phyloP scores from a whole-genome alignment of 2,329 filamentous ascomycete species.

The Fusarium nodosum region DNA sequence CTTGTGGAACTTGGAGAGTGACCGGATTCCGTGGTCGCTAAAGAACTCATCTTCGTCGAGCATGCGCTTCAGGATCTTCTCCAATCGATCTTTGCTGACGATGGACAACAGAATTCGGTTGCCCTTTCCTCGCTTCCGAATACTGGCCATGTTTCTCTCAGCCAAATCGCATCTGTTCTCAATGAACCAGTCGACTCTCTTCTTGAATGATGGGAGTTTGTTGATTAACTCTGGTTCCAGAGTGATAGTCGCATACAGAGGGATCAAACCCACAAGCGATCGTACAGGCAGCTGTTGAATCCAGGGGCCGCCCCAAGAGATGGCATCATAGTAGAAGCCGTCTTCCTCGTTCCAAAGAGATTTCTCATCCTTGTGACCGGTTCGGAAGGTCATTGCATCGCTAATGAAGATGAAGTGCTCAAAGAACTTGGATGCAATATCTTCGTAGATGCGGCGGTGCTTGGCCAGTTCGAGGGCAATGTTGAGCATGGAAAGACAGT shows the following conservation, averaged over 20 bases:
- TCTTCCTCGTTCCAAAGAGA: slow-evolving; percentile 97
- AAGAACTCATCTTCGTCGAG: slow-evolving; percentile 95
- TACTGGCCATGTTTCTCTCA: slow-evolving; percentile 94
- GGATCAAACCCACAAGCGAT: slow-evolving; percentile 93
- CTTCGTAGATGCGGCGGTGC: slow-evolving; percentile 94
- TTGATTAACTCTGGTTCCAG: slow-evolving; percentile 95
- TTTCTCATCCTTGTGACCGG: slow-evolving; percentile 76
- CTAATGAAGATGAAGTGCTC: slow-evolving; percentile 99
- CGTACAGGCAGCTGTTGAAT: slow-evolving; percentile 92
- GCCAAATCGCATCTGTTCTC: slow-evolving; percentile 88
- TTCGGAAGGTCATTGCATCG: slow-evolving; percentile 93
- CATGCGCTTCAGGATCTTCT: slow-evolving; percentile 91
- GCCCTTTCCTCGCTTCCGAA: slow-evolving; percentile 89
- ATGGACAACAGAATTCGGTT: slow-evolving; percentile 89
- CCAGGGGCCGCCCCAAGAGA: slow-evolving; percentile 94
- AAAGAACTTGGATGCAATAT: slow-evolving; percentile 98
- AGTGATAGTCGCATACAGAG: slow-evolving; percentile 91
- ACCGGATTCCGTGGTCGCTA: slow-evolving; percentile 89
- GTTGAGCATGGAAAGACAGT: slow-evolving; percentile 96
- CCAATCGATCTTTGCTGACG: slow-evolving; percentile 91
- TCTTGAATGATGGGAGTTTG: slow-evolving; percentile 92
- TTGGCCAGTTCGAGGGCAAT: slow-evolving; percentile 96
- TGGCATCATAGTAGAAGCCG: slow-evolving; percentile 98
- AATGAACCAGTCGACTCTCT: slow-evolving; percentile 93
- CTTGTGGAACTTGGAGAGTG: slow-evolving; percentile 91